These are phyloP conservation scores for Sugiyamaella mastotermitis DNA, from an alignment of 805 yeast species.

Conservation along the genomic window DNA sequence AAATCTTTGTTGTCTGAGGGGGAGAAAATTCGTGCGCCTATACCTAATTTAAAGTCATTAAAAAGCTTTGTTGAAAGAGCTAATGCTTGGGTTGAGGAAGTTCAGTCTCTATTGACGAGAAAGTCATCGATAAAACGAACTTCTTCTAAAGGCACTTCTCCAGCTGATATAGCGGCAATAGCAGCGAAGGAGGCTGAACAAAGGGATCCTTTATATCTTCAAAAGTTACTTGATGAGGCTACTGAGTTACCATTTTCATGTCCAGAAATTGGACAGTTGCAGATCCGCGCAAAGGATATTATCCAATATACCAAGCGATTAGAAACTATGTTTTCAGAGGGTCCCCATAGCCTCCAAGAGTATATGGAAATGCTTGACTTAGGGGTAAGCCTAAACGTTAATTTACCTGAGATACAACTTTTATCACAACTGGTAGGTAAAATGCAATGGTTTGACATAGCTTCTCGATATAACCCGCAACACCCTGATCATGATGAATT, in stretches of 20 bases:
- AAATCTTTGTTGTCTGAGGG: slow-evolving; percentile 48
- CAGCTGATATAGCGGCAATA: too few species aligned
- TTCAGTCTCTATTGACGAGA: slow-evolving; percentile 46
- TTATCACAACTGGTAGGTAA: slow-evolving; percentile 36
- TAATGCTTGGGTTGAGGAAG: slow-evolving; percentile 48
- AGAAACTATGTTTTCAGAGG: slow-evolving; percentile 32
- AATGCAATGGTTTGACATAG: slow-evolving; percentile 35
- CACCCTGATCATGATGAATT: slow-evolving; percentile 22
- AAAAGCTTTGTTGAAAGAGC: slow-evolving; percentile 40
- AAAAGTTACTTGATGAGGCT: slow-evolving; percentile 39
- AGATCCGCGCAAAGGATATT: slow-evolving; percentile 48
- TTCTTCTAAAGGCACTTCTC: slow-evolving; percentile 20
- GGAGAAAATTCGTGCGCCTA: slow-evolving; percentile 40
- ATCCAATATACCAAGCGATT: slow-evolving; percentile 46
- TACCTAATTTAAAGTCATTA: slow-evolving; percentile 35
- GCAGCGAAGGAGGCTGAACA: slow-evolving; percentile 18
- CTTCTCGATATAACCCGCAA: slow-evolving; percentile 18
- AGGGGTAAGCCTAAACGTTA: slow-evolving; percentile 57
- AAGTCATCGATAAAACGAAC: slow-evolving; percentile 47
- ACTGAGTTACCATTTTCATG: slow-evolving; percentile 46
- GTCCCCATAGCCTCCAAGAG: slow-evolving; percentile 29
- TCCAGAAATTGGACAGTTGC: slow-evolving; percentile 55
- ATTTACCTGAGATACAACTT: slow-evolving; percentile 41
- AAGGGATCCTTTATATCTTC: slow-evolving; percentile 30
- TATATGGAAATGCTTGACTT: slow-evolving; percentile 47